phyloP scores from a whole-genome alignment of 495 filamentous ascomycete genomes.

The Xylaria venustula region DNA sequence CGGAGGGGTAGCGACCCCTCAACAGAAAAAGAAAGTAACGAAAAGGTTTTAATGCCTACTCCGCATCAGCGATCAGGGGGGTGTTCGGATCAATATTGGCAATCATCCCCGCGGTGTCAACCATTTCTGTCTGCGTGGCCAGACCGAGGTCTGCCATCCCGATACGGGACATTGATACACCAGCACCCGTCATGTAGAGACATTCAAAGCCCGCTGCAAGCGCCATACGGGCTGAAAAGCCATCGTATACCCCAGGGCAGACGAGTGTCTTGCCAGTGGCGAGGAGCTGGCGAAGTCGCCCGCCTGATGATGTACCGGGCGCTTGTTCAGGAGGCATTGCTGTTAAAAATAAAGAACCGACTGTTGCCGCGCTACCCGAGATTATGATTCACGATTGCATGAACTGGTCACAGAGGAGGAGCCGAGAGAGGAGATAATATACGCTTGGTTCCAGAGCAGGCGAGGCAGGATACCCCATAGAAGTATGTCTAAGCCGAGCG shows the following conservation, averaged over 20 bases:
- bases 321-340: not conserved
- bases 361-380: not conserved
- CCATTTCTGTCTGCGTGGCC: conserved; percentile 61
- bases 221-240: conserved; percentile 62
- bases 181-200: conserved; percentile 65
- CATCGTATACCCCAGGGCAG: conserved; percentile 67
- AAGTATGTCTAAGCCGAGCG: not conserved
- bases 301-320: not conserved
- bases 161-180: conserved; percentile 58
- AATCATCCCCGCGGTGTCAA: conserved; percentile 62
- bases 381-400: not conserved
- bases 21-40: not conserved
- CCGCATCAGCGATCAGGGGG: conserved; percentile 64
- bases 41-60: conserved; percentile 20
- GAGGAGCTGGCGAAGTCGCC: not conserved
- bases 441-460: not conserved
- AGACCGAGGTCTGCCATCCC: conserved; percentile 64
- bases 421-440: not conserved
- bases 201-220: conserved; percentile 57
- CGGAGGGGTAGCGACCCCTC: not conserved
- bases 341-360: not conserved
- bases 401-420: not conserved
- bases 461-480: not conserved
- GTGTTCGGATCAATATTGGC: conserved; percentile 55
- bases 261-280: conserved; percentile 31